These are phyloP conservation scores for Aechmea fasciata DNA, from an alignment of 176 grass and related monocot genomes.

Conservation along the genomic window DNA sequence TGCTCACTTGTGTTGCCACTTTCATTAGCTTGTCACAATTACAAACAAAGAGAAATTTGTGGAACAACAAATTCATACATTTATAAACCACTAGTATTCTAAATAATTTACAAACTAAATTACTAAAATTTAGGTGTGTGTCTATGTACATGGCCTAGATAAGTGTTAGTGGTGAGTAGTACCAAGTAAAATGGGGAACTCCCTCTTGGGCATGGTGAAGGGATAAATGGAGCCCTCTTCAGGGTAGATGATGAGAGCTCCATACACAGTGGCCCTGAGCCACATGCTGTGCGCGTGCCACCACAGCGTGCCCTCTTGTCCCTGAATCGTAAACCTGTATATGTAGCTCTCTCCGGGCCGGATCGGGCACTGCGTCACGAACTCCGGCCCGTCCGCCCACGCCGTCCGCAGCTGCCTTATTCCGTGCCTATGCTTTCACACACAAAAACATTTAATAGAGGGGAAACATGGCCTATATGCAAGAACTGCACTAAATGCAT, in stretches of 20 bases:
- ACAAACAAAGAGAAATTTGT: not conserved
- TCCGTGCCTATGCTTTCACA: slow-evolving; percentile 2
- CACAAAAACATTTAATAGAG: too few species aligned
- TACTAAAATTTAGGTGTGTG: too few species aligned
- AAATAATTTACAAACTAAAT: not conserved
- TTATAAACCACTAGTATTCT: not conserved
- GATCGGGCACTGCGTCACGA: slow-evolving; percentile 4
- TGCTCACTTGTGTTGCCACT: not conserved
- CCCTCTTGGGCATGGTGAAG: slow-evolving; percentile 17
- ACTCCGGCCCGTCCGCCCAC: slow-evolving; percentile 2
- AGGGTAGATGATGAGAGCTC: slow-evolving; percentile 23
- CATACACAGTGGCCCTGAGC: slow-evolving; percentile 12
- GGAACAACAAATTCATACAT: not conserved
- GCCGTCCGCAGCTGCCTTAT: not conserved
- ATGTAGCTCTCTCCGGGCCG: not conserved
- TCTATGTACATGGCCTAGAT: too few species aligned
- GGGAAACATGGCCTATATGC: not conserved
- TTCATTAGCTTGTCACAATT: not conserved
- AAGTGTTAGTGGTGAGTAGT: not conserved
- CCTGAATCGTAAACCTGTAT: not conserved
- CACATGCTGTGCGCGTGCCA: slow-evolving; percentile 9
- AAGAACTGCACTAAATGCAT: not conserved
- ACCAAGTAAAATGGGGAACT: slow-evolving; percentile 22
- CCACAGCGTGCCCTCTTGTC: slow-evolving; percentile 5
- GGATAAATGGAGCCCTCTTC: slow-evolving; percentile 19